phyloP scores from a whole-genome alignment of 1,139 yeast genomes.

The Taphrina deformans region DNA sequence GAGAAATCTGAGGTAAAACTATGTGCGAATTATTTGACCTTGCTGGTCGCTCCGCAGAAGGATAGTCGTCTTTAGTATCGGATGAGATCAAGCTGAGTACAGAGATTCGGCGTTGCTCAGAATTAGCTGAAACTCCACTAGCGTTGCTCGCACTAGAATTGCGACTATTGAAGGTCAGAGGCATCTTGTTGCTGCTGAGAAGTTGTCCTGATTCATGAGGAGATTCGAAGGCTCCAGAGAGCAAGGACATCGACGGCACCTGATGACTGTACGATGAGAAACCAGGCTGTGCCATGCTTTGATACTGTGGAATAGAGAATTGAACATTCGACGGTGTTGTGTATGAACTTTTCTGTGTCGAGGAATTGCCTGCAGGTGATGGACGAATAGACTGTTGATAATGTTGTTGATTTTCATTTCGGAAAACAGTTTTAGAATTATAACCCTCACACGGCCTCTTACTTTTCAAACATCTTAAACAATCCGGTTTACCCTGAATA shows the following conservation, averaged over 20 bases:
- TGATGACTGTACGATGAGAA: background rate
- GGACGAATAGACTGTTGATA: conserved; percentile 30
- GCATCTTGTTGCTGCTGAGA: background rate
- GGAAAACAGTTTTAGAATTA: conserved; percentile 34
- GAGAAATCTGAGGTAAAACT: background rate
- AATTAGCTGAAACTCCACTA: conserved; percentile 24
- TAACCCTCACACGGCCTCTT: conserved; percentile 41
- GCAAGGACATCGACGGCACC: no score
- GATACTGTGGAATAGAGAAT: conserved; percentile 24
- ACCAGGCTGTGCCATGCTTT: background rate
- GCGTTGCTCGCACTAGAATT: conserved; percentile 28
- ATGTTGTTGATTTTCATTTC: conserved; percentile 20
- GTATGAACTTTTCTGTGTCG: background rate
- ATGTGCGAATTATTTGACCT: background rate
- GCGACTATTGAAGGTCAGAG: background rate
- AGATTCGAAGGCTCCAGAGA: no score
- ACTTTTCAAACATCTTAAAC: conserved; percentile 41
- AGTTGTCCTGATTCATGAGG: background rate
- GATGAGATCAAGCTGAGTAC: conserved; percentile 24
- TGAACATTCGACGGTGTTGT: background rate
- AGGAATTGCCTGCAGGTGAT: background rate
- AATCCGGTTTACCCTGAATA: conserved; percentile 39
- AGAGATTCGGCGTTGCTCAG: conserved; percentile 28
- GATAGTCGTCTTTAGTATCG: background rate
- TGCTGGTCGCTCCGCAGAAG: background rate